Base-by-base conservation (phyloP, 176 grass and related monocot genomes). In the Hyparrhenia diplandra region DNA sequence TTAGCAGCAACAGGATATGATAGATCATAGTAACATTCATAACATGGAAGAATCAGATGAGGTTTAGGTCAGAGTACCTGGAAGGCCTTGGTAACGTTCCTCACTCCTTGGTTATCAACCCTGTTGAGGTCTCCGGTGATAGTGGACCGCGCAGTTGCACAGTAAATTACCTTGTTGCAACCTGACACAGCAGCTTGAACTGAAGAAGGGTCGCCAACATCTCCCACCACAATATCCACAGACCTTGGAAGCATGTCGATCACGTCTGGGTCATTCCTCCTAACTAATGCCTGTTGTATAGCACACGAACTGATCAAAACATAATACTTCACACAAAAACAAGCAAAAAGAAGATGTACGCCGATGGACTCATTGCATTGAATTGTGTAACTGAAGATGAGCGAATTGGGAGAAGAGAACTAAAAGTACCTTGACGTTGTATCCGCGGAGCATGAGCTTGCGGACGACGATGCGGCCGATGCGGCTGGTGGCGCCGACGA, bases 101-200 rank as follows among this genome's bases (percentile, higher is more conserved):
- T 81, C 30, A 98, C 95, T 57, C 95, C 92, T 83, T 91, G 92
- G 58, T 94, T 89, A 83, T 95, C 95, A 45, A 98, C 95, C 82
- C 95, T 95, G 60, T 92, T 98, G 34, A 95, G 82, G 82, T 98
- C 95, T 16, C 90, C 95, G 0, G 95, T 98, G 76, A 98, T 98
- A 66, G 92, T 81, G 68, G 92, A 92, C 30, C 90, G 80, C 51
- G 95, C 95, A 13, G 90, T 98, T 25, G 95, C 95, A 5, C 95
- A 98, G 58, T 98, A 98, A 28, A 98, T 98, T 14, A 98, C 79
- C 85, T 98, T 98, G 83, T 94, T 98, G 83, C 90, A 95, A 86
- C 90, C 95, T 75, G 83, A 83, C 21, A 95, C 84, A 17, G 92
- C 92, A 45, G 82, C 61, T 74, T 83, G 86, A 58, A 98, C 80